These are phyloP conservation scores for Helotiales sp. DNA, from an alignment of 2,329 filamentous ascomycete species.

Conservation along the genomic window DNA sequence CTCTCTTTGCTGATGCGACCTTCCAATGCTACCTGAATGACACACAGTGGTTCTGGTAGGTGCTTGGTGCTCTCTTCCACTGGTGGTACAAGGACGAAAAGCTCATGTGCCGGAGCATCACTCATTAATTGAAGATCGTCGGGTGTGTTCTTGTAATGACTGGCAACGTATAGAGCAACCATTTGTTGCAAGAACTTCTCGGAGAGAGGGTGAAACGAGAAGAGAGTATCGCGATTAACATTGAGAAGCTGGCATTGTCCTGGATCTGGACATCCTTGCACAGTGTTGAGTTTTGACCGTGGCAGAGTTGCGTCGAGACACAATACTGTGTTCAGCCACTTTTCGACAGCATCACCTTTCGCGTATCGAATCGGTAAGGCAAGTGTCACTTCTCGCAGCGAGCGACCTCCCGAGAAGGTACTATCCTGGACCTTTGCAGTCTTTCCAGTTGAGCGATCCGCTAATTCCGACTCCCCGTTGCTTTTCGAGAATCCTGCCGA, in stretches of 20 bases:
- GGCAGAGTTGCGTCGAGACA: constrained; percentile 92
- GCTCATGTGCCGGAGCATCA: constrained; percentile 92
- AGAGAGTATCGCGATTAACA: constrained; percentile 95
- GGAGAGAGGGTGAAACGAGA: constrained; percentile 95
- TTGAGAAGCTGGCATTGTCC: constrained; percentile 87
- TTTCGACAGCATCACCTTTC: constrained; percentile 86
- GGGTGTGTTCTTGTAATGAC: constrained; percentile 96
- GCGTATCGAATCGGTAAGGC: constrained; percentile 94
- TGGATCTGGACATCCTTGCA: constrained; percentile 78
- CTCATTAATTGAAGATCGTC: constrained; percentile 99
- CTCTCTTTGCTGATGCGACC: constrained; percentile 93
- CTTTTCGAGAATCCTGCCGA: constrained; percentile 64
- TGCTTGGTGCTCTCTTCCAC: constrained; percentile 74
- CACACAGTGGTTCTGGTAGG: constrained; percentile 89
- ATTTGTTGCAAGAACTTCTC: constrained; percentile 98
- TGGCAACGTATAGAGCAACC: constrained; percentile 96
- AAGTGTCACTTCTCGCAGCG: constrained; percentile 87
- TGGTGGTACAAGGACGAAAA: constrained; percentile 91
- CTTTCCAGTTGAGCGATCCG: constrained; percentile 79
- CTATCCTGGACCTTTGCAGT: constrained; percentile 62
- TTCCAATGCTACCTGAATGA: constrained; percentile 92
- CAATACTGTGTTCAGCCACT: constrained; percentile 92
- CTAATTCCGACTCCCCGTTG: constrained; percentile 62
- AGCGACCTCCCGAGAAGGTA: constrained; percentile 65
- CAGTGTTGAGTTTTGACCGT: constrained; percentile 37